These are phyloP conservation scores for Apophysomyces ossiformis DNA, from an alignment of 371 early-diverging fungal species.

Conservation along the genomic window DNA sequence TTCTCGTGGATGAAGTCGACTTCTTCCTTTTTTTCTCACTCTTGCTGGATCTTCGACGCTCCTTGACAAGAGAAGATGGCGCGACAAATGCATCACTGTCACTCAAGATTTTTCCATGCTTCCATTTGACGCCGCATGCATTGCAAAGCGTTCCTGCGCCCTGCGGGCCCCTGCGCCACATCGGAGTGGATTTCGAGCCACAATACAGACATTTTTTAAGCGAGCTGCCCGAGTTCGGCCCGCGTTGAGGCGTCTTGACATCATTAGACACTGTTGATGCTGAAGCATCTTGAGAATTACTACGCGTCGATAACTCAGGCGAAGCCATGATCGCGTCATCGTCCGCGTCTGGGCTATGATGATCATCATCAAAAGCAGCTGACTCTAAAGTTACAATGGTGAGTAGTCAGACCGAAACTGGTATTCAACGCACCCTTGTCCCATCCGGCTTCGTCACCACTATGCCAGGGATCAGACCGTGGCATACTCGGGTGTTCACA, in stretches of 20 bases:
- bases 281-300: background rate
- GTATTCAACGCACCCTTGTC: background rate
- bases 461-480: constrained; percentile 3
- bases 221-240: background rate
- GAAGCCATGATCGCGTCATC: background rate
- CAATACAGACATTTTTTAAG: constrained; percentile 75
- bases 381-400: background rate
- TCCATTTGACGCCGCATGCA: constrained; percentile 92
- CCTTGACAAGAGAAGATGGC: constrained; percentile 1
- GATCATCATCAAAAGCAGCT: background rate
- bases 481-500: constrained; percentile 2
- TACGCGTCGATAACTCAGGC: background rate
- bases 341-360: background rate
- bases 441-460: background rate
- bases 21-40: constrained; percentile 7
- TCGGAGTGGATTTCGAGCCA: constrained; percentile 78
- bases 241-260: background rate
- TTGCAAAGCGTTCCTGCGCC: constrained; percentile 87
- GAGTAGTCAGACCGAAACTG: background rate
- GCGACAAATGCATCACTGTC: constrained; percentile 18
- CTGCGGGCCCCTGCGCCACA: constrained; percentile 90
- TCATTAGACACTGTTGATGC: background rate
- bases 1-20: background rate
- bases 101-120: constrained; percentile 70
- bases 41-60: constrained; percentile 7